Conservation (phyloP, 2,329 filamentous ascomycete genomes). For the Alternaria angustiovoidea region DNA sequence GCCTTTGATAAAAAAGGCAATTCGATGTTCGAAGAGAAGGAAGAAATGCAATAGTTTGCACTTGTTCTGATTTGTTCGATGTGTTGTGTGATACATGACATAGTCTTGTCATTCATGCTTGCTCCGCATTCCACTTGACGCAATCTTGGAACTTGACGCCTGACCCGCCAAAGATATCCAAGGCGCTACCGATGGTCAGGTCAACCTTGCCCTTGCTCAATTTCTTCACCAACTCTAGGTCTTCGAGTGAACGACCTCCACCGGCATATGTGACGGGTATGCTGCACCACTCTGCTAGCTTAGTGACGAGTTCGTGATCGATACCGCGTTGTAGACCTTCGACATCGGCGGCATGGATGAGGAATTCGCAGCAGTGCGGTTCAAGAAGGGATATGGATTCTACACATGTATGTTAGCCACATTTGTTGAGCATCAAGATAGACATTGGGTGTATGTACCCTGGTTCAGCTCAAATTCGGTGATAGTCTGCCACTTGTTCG, state of each 20-base stretch:
- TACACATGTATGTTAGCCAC: slow-evolving; percentile 45
- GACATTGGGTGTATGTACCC: slow-evolving; percentile 61
- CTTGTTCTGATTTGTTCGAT: neutral
- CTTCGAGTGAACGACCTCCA: slow-evolving; percentile 82
- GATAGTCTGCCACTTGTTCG: slow-evolving; percentile 98
- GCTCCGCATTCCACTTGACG: slow-evolving; percentile 77
- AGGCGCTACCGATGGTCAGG: slow-evolving; percentile 92
- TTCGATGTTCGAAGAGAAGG: neutral
- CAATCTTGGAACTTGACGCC: slow-evolving; percentile 90
- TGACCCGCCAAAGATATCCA: slow-evolving; percentile 93
- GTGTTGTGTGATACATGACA: neutral
- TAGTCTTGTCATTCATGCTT: slow-evolving; percentile 18
- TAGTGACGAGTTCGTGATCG: slow-evolving; percentile 81
- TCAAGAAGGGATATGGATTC: slow-evolving; percentile 83
- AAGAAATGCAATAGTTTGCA: slow-evolving; percentile 14
- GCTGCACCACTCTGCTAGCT: slow-evolving; percentile 82
- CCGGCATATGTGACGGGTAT: slow-evolving; percentile 97
- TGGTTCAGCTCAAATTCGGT: slow-evolving; percentile 94
- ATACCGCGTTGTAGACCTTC: slow-evolving; percentile 93
- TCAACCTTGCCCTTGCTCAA: slow-evolving; percentile 85
- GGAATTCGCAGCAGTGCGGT: slow-evolving; percentile 93
- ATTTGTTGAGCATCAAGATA: neutral
- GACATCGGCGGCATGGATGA: slow-evolving; percentile 96
- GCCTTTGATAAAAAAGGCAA: neutral
- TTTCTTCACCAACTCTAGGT: slow-evolving; percentile 81